phyloP scores from a whole-genome alignment of 2,329 filamentous ascomycete species.

The Tolypocladium tropicale region DNA sequence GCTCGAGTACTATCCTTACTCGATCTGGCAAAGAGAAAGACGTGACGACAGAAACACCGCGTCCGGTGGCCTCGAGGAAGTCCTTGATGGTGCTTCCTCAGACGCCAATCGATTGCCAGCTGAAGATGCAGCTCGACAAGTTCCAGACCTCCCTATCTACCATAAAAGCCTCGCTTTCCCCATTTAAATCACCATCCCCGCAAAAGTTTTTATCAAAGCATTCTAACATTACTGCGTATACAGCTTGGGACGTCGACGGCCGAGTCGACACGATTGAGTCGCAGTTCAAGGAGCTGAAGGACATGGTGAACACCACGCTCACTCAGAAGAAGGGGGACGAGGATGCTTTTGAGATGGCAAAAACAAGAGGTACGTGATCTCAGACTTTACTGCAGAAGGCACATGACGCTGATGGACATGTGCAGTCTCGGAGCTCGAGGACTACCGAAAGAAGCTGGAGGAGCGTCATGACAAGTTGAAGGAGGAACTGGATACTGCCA shows the following conservation, averaged over 20 bases:
- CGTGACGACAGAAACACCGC: conserved; percentile 2
- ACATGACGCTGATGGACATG: conserved; percentile 11
- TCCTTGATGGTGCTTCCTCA: conserved; percentile 22
- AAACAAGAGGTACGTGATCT: conserved; percentile 53
- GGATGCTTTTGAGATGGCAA: conserved; percentile 64
- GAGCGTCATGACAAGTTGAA: conserved; percentile 42
- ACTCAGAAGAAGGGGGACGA: conserved; percentile 60
- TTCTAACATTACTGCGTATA: conserved; percentile 55
- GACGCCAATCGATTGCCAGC: conserved; percentile 20
- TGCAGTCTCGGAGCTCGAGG: conserved; percentile 38
- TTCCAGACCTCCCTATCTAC: conserved; percentile 21
- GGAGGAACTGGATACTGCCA: conserved; percentile 46
- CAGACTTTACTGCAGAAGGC: not conserved
- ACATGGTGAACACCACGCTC: conserved; percentile 60
- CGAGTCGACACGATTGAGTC: conserved; percentile 68
- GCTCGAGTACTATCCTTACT: conserved; percentile 14
- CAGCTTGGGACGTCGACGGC: conserved; percentile 73
- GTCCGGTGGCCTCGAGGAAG: conserved; percentile 11
- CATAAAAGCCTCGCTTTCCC: conserved; percentile 24
- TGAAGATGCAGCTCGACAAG: conserved; percentile 20
- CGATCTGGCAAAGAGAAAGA: conserved; percentile 13
- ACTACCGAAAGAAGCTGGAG: conserved; percentile 34
- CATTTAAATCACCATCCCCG: conserved; percentile 32
- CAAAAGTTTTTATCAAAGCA: conserved; percentile 57
- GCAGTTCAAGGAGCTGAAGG: conserved; percentile 61